Base-by-base conservation (phyloP, 768 basidiomycete genomes). In the Paxillus involutus region DNA sequence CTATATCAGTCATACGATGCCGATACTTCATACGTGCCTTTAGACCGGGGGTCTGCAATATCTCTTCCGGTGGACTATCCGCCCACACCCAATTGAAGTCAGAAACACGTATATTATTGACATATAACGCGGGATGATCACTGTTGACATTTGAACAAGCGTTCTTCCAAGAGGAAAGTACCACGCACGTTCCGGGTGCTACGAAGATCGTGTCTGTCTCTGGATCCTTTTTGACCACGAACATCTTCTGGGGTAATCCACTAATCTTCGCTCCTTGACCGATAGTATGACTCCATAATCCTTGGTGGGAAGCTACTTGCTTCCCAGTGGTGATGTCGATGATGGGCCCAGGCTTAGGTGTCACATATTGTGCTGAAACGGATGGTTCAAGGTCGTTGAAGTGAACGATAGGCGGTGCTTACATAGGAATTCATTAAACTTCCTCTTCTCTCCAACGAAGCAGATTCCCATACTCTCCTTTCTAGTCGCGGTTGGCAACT, bases 391-490 rank as follows among this genome's bases (percentile, higher is more conserved):
- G 39, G 8, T 24, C 16, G 3, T 19, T 36, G n/a, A 14, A 41
- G 46, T 7, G 17, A 33, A n/a, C 6, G 10, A 45, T 4, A 37
- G 36, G 50, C 35, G 26, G 48, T 21, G 71, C 80, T 57, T 55
- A 89, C 91, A 80, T 46, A 95, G 68, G 65, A 95, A 98, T 9
- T 80, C 71, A 26, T 78, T 75, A 59, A 96, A 95, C 45, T 74
- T 80, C 10, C 77, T 76, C 63, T 87, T 84, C 64, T 94, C 83
- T 5, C 94, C 95, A 1, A 98, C 85, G 59, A 98, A 98, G 64
- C 95, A 98, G 16, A 98, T 80, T 0, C 95, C 95, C 84, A 96
- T 94, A 69, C 91, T 94, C 65, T 98, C 95, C 16, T 77, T 78
- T 55, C 91, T 78, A 3, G 80, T 76, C 0, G 91, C 90, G 3